Conservation (phyloP, 495 filamentous ascomycete species). For the Evernia prunastri region DNA sequence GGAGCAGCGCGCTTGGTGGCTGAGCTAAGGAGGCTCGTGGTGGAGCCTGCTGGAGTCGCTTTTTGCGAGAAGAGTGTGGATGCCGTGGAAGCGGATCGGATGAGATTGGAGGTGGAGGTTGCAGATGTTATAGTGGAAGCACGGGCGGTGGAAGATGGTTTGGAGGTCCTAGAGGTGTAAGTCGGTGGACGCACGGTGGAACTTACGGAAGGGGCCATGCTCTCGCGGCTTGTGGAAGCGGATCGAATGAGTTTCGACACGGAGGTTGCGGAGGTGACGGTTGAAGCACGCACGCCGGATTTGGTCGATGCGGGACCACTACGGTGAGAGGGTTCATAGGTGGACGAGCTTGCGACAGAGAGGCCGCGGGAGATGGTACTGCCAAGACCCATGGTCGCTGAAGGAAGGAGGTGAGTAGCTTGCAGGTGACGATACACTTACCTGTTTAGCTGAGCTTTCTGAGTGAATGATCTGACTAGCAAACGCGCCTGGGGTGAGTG, state of each 20-base stretch:
- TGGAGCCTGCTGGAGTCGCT: background rate
- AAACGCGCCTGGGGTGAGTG: background rate
- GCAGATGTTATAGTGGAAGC: background rate
- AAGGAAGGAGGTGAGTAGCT: background rate
- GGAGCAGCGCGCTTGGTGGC: background rate
- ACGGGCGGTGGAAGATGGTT: background rate
- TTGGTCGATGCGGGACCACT: background rate
- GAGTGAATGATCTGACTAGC: background rate
- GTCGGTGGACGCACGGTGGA: background rate
- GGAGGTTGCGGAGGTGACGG: background rate
- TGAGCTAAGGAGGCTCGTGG: background rate
- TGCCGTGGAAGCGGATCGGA: background rate
- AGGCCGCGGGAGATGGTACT: background rate
- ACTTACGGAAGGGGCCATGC: background rate
- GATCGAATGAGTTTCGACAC: background rate
- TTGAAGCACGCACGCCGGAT: background rate
- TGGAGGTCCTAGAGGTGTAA: background rate
- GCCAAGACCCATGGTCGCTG: conserved; percentile 4
- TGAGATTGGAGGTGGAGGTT: background rate
- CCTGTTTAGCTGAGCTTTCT: background rate
- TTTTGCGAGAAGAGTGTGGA: background rate
- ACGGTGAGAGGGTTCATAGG: background rate
- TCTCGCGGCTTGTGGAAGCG: conserved; percentile 2
- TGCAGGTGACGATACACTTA: background rate
- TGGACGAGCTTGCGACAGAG: background rate